Percentiles rank a stretch among this genome's conserved stretches.
Conservation (phyloP, 768 basidiomycete species). For the Suillus brevipes region DNA sequence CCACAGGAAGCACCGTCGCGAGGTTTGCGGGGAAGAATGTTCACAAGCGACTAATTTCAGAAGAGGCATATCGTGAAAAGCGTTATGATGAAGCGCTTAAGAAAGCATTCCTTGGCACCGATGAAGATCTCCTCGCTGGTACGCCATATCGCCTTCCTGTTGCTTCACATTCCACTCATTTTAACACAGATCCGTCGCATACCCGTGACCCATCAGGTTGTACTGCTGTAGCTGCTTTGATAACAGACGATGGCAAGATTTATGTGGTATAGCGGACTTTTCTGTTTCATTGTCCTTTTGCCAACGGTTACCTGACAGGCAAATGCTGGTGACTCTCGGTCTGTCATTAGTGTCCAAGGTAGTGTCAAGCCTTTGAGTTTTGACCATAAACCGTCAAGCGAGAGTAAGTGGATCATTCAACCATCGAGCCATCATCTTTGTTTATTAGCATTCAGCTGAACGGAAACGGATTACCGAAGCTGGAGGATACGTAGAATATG, state of each 20-base stretch:
- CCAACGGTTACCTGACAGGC: conserved; percentile 55
- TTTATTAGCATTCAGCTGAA: conserved; percentile 55
- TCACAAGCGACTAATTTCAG: conserved; percentile 71
- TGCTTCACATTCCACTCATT: conserved; percentile 4
- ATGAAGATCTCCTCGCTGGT: conserved; percentile 91
- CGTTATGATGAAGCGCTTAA: conserved; percentile 81
- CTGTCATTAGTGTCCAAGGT: conserved; percentile 83
- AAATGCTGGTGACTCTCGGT: conserved; percentile 95
- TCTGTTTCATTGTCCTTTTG: conserved; percentile 3
- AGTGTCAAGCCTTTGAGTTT: conserved; percentile 85
- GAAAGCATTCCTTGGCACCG: conserved; percentile 87
- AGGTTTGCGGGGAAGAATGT: conserved; percentile 84
- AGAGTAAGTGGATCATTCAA: conserved; percentile 49
- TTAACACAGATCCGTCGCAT: conserved; percentile 71
- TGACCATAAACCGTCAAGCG: conserved; percentile 94
- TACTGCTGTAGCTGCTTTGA: conserved; percentile 87
- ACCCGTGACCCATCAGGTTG: conserved; percentile 93
- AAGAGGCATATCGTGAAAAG: conserved; percentile 68
- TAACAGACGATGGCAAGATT: conserved; percentile 77
- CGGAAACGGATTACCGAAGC: conserved; percentile 83
- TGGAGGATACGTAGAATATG: conserved; percentile 95
- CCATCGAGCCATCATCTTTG: conserved; percentile 1
- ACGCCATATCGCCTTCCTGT: conserved; percentile 24
- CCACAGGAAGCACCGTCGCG: conserved; percentile 77
- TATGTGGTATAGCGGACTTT: conserved; percentile 61